phyloP scores from a whole-genome alignment of 495 filamentous ascomycete genomes.

The Penicillium longicatenatum region DNA sequence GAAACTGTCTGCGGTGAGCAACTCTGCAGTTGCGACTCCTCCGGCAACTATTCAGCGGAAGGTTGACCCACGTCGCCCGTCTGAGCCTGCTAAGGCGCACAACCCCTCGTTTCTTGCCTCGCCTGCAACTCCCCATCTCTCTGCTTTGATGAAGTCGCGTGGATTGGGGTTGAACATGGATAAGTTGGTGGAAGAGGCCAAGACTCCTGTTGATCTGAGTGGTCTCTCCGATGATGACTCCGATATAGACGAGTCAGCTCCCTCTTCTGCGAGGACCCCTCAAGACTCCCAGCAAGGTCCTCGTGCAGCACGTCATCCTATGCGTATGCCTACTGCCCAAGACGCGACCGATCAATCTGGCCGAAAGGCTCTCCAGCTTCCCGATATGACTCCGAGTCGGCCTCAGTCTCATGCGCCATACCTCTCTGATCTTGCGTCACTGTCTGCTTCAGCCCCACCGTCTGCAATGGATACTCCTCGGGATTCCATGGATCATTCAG shows the following conservation, averaged over 20 bases:
- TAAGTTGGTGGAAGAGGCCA: conserved; percentile 45
- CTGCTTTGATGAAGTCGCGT: conserved; percentile 64
- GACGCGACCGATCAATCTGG: conserved; percentile 51
- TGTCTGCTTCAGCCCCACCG: conserved; percentile 32
- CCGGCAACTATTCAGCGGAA: conserved; percentile 21
- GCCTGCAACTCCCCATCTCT: conserved; percentile 73
- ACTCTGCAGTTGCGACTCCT: conserved; percentile 34
- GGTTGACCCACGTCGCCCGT: conserved; percentile 13
- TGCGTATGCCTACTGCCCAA: conserved; percentile 58
- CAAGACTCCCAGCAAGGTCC: conserved; percentile 29
- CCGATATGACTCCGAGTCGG: conserved; percentile 35
- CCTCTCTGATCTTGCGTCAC: conserved; percentile 25
- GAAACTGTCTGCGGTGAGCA: conserved; percentile 21
- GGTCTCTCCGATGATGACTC: conserved; percentile 58
- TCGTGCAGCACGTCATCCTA: conserved; percentile 49
- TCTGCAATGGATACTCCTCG: conserved; percentile 29
- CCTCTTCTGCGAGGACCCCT: conserved; percentile 50
- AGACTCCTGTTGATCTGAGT: conserved; percentile 22
- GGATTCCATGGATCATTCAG: conserved; percentile 49
- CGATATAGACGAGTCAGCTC: conserved; percentile 47
- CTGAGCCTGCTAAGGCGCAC: conserved; percentile 16
- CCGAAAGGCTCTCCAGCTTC: conserved; percentile 48
- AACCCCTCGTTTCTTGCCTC: conserved; percentile 50
- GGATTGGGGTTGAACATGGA: conserved; percentile 65
- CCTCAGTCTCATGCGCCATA: conserved; percentile 34